A percentile compares a stretch with the other conserved stretches of the same genome.
phyloP scores from a whole-genome alignment of 148 eudicot genomes.

The Camellia lanceoleosa region DNA sequence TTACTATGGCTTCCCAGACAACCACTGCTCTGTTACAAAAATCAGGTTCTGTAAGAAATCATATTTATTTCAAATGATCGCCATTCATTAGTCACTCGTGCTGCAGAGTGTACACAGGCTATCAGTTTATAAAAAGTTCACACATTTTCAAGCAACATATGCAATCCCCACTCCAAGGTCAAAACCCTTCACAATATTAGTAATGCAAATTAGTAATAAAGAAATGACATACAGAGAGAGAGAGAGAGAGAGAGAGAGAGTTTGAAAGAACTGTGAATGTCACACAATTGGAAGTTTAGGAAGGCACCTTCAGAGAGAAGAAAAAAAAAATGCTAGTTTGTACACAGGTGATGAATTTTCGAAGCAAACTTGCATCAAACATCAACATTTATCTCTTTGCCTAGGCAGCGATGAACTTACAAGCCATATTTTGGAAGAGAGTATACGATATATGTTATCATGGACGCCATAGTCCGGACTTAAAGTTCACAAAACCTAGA shows the following conservation, averaged over 20 bases:
- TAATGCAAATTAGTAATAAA: too few species aligned
- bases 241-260: neutral
- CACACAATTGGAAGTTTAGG: neutral
- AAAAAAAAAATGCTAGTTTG: neutral
- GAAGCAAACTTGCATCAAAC: neutral
- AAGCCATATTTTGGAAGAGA: neutral
- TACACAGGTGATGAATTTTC: neutral
- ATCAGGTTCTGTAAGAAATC: conserved; percentile 45
- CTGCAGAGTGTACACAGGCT: neutral
- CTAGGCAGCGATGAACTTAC: neutral
- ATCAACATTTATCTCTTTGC: neutral
- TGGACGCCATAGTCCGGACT: neutral
- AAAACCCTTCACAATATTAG: neutral
- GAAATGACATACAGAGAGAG: neutral
- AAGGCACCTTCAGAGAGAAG: neutral
- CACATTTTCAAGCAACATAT: conserved; percentile 10
- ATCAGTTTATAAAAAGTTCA: neutral
- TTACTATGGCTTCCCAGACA: conserved; percentile 58
- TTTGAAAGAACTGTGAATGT: neutral
- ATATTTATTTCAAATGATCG: conserved; percentile 1
- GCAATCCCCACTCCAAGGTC: neutral
- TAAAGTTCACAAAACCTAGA: neutral
- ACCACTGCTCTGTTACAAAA: conserved; percentile 88
- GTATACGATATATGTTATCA: neutral
- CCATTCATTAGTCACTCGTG: neutral